Percentiles rank a stretch among this genome's conserved stretches.
phyloP scores from a whole-genome alignment of 805 yeast species.

The Ogataea trehalophila region DNA sequence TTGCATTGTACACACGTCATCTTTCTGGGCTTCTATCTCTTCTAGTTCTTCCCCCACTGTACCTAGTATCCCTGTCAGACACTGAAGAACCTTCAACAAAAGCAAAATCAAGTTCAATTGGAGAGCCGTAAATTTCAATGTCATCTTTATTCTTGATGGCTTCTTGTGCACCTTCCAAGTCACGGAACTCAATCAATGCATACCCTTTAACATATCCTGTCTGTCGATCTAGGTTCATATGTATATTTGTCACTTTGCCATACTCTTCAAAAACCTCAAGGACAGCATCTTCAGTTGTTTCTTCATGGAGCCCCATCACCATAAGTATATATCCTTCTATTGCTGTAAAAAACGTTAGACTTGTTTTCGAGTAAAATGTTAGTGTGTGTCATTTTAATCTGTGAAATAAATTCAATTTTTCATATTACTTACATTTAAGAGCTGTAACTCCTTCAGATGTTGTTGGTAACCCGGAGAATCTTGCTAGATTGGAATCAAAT shows the following conservation, averaged over 20 bases:
- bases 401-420: no score
- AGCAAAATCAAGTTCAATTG: conserved; percentile 33
- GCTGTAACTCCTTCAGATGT: conserved; percentile 5
- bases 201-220: conserved; percentile 42
- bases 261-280: conserved; percentile 37
- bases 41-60: background rate
- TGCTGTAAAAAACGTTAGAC: conserved; percentile 18
- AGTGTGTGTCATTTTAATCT: background rate
- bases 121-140: conserved; percentile 31
- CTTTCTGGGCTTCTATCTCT: background rate
- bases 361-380: background rate
- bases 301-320: conserved; percentile 38
- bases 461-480: background rate
- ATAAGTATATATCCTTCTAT: conserved; percentile 41
- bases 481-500: no score
- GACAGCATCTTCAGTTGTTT: conserved; percentile 41
- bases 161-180: conserved; percentile 28
- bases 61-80: background rate
- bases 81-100: conserved; percentile 25
- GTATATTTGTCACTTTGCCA: conserved; percentile 34
- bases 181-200: conserved; percentile 35
- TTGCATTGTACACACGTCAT: background rate
- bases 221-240: conserved; percentile 38
- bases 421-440: conserved; percentile 8
- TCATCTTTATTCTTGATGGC: conserved; percentile 28